Percentiles rank a stretch among this genome's conserved stretches.
phyloP scores from a whole-genome alignment of 2,329 filamentous ascomycete genomes.

The Trichoderma oligosporum region DNA sequence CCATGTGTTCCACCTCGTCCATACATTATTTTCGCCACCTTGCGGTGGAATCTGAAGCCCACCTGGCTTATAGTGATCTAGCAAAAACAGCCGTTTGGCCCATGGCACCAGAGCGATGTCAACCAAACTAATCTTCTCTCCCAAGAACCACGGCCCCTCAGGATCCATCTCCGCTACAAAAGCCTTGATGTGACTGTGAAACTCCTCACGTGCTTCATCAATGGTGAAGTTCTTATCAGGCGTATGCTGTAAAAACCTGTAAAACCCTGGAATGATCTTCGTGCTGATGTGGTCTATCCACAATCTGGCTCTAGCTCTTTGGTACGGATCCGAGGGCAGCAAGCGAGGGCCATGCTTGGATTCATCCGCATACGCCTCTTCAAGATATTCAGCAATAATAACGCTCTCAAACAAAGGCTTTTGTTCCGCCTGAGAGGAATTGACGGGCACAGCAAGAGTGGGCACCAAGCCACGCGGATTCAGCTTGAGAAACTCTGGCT shows the following conservation, averaged over 20 bases:
- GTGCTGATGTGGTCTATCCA: slow-evolving; percentile 71
- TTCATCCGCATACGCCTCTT: slow-evolving; percentile 61
- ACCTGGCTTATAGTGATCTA: slow-evolving; percentile 68
- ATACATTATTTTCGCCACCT: slow-evolving; percentile 51
- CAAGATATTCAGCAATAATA: slow-evolving; percentile 71
- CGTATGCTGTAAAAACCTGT: slow-evolving; percentile 58
- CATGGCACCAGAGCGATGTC: slow-evolving; percentile 71
- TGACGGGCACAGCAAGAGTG: slow-evolving; percentile 53
- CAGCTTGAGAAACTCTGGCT: slow-evolving; percentile 60
- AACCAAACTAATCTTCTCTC: slow-evolving; percentile 59
- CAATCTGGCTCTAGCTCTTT: slow-evolving; percentile 60
- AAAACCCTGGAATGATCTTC: slow-evolving; percentile 65
- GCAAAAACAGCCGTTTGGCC: slow-evolving; percentile 67
- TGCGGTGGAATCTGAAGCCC: slow-evolving; percentile 48
- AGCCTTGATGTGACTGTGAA: slow-evolving; percentile 55
- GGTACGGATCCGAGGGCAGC: slow-evolving; percentile 59
- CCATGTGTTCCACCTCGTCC: slow-evolving; percentile 65
- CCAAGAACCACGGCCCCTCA: slow-evolving; percentile 61
- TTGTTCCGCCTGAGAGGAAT: slow-evolving; percentile 26
- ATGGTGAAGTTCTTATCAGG: slow-evolving; percentile 46
- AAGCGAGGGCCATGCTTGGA: slow-evolving; percentile 43
- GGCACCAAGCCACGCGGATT: slow-evolving; percentile 76
- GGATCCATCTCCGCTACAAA: slow-evolving; percentile 60
- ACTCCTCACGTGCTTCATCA: slow-evolving; percentile 53
- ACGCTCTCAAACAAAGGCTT: slow-evolving; percentile 69